Percentiles rank a stretch among this genome's conserved stretches.
Conservation (phyloP, 345 rosid genomes). For the Eucalyptus curtisii region DNA sequence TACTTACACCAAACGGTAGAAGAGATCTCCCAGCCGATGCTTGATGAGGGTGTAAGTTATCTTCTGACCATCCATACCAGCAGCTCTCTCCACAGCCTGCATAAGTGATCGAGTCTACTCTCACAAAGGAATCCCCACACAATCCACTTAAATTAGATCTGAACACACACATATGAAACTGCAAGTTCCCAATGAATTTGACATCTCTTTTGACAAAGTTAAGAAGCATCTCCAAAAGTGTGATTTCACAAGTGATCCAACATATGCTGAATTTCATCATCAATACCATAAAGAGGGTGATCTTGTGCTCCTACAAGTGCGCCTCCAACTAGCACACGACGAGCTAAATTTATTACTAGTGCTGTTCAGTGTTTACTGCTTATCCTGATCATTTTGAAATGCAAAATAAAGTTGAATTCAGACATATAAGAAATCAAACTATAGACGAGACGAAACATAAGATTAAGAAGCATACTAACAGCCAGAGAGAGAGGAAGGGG, state of each 20-base stretch:
- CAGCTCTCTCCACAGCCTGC: conserved; percentile 95
- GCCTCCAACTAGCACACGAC: not conserved
- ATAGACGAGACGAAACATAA: not conserved
- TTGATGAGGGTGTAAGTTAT: conserved; percentile 83
- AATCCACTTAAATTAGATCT: not conserved
- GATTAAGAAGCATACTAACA: not conserved
- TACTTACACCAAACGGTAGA: conserved; percentile 86
- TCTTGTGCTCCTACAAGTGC: not conserved
- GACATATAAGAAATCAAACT: not conserved
- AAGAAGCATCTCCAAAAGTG: not conserved
- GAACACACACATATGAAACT: not conserved
- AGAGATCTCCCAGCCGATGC: conserved; percentile 96
- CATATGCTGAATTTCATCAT: not conserved
- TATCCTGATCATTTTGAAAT: not conserved
- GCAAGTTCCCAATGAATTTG: not conserved
- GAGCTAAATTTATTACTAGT: not conserved
- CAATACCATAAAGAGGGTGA: not conserved
- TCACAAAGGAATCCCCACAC: not conserved
- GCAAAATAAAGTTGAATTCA: not conserved
- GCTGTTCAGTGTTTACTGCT: not conserved
- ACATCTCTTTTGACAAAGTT: not conserved
- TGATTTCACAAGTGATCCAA: not conserved
- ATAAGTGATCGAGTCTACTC: not conserved
- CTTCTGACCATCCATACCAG: conserved; percentile 99
- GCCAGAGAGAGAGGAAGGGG: not conserved